Percentiles rank a stretch among this genome's conserved stretches.
These are phyloP conservation scores for Fraxinus angustifolia DNA, from an alignment of 305 asterid genomes.

Conservation along the genomic window DNA sequence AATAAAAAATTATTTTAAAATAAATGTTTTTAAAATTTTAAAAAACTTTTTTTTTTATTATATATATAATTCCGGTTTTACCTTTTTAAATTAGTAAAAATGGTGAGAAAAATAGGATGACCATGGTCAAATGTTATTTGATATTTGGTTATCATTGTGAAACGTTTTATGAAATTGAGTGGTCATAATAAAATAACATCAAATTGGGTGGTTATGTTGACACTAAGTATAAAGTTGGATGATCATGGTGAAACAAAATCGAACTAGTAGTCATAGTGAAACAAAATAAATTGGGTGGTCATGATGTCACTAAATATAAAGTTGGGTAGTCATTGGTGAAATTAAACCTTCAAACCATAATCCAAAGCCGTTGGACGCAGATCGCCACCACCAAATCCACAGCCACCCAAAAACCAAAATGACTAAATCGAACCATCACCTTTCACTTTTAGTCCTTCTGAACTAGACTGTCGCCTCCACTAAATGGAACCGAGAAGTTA, in stretches of 20 bases:
- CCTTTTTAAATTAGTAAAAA: too few relatives aligned
- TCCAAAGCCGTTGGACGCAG: neutral
- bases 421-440: neutral
- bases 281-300: neutral
- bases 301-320: neutral
- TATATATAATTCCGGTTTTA: too few relatives aligned
- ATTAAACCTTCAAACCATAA: neutral
- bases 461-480: neutral
- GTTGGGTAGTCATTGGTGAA: neutral
- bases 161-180: too few relatives aligned
- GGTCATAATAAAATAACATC: too few relatives aligned
- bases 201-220: neutral
- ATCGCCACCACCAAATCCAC: neutral
- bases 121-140: too few relatives aligned
- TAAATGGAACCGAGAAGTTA: conserved; percentile 23
- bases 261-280: neutral
- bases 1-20: too few relatives aligned
- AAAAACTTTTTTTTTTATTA: too few relatives aligned
- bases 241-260: neutral
- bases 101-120: too few relatives aligned
- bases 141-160: too few relatives aligned
- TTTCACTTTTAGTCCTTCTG: neutral
- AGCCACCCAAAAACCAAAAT: neutral
- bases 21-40: too few relatives aligned
- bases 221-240: too few relatives aligned